These are phyloP conservation scores for Torrubiellomyces zombiae DNA, from an alignment of 2,329 filamentous ascomycete species.

Conservation along the genomic window DNA sequence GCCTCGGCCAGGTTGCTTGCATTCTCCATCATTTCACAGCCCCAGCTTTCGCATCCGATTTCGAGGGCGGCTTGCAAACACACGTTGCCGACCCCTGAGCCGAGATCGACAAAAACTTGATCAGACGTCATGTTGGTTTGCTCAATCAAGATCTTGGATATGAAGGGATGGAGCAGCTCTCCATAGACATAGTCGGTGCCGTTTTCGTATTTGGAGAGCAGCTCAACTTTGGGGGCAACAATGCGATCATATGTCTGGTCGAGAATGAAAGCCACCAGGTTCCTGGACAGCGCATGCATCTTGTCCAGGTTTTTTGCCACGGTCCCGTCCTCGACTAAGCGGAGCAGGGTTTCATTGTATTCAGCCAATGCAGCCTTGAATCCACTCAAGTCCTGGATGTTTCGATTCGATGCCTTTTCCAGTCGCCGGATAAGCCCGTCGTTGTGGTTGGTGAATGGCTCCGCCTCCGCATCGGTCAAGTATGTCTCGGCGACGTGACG, in stretches of 20 bases:
- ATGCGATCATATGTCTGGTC: slow-evolving; percentile 83
- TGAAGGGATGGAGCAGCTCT: slow-evolving; percentile 73
- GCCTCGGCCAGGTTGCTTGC: slow-evolving; percentile 66
- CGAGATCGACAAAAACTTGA: slow-evolving; percentile 84
- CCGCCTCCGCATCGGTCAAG: slow-evolving; percentile 51
- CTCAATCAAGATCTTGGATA: slow-evolving; percentile 62
- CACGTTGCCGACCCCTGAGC: slow-evolving; percentile 91
- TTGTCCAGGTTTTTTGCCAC: slow-evolving; percentile 56
- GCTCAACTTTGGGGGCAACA: slow-evolving; percentile 75
- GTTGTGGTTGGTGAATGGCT: slow-evolving; percentile 53
- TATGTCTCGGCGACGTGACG: slow-evolving; percentile 59
- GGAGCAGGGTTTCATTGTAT: slow-evolving; percentile 58
- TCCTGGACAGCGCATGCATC: slow-evolving; percentile 51
- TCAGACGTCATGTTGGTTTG: slow-evolving; percentile 63
- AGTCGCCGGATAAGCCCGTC: slow-evolving; percentile 62
- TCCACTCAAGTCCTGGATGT: slow-evolving; percentile 44
- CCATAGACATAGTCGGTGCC: slow-evolving; percentile 91
- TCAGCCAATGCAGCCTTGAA: slow-evolving; percentile 58
- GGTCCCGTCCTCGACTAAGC: slow-evolving; percentile 50
- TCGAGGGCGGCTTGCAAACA: slow-evolving; percentile 87
- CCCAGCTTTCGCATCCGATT: slow-evolving; percentile 86
- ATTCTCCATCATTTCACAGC: slow-evolving; percentile 90
- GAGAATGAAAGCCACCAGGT: slow-evolving; percentile 64
- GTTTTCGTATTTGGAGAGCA: slow-evolving; percentile 70
- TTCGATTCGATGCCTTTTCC: slow-evolving; percentile 54